Base-by-base conservation (phyloP, 2,329 filamentous ascomycete species). In the Thelonectria discophora region DNA sequence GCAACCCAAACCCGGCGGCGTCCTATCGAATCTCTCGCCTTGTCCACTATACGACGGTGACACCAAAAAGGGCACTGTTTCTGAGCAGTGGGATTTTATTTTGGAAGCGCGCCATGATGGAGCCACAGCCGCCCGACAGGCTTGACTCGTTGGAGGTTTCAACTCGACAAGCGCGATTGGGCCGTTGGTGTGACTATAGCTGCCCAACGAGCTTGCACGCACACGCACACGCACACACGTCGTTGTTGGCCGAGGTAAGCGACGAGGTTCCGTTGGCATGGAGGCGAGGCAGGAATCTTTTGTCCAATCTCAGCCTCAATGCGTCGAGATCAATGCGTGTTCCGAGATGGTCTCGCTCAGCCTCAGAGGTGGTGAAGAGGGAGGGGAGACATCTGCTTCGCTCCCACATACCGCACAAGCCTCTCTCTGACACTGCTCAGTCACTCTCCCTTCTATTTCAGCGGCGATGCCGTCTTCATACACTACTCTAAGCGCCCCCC, bases 251-350 rank as follows among this genome's bases (percentile, higher is more conserved):
- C 53, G 21, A 55, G 51, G 50, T 56, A 27, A 48, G 52, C 20
- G 17, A 20, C 42, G 42, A 20, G 5, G 20, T 43, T 15, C 11
- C 37, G 58, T 56, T 52, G 52, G 60, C 60, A 52, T 58, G 24
- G 53, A 57, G 49, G 53, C 49, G 7, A 32, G 63, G 60, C n/a
- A n/a, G n/a, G n/a, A n/a, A n/a, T n/a, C 63, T 58, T 48, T 54
- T 60, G 61, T 64, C 60, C 58, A 46, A 60, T 53, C 46, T 46
- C 62, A 55, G 37, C 43, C 43, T 13, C 20, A 43, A 51, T 62
- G 43, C 42, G 55, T 55, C 56, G 4, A 4, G 24, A 24, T 58
- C 46, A 58, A 58, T 64, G 55, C 55, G 40, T 45, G 39, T 32
- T 37, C 45, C 5, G 49, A 24, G 24, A 24, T 24, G 24, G 24